Conservation (phyloP, 2,329 filamentous ascomycete species). For the Fusarium sp. region DNA sequence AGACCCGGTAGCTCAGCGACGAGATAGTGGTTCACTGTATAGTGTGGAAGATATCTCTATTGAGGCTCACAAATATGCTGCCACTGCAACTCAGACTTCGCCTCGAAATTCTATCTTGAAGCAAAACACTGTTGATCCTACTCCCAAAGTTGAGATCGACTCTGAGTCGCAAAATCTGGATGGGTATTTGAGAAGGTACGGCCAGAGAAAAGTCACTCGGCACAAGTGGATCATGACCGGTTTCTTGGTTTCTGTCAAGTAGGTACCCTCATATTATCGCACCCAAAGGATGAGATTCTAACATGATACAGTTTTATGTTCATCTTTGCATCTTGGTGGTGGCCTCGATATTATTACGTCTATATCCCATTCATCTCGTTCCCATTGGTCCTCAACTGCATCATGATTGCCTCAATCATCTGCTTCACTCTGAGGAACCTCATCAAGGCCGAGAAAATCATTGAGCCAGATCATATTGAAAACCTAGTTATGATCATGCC, state of each 20-base stretch:
- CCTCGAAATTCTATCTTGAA: conserved; percentile 3
- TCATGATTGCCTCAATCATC: conserved; percentile 42
- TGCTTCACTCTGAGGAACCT: conserved; percentile 31
- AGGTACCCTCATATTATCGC: not conserved
- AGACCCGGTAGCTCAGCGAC: conserved; percentile 2
- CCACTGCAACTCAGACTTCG: conserved; percentile 17
- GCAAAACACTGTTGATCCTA: not conserved
- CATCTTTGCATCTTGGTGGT: conserved; percentile 44
- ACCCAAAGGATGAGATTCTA: not conserved
- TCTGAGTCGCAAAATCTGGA: conserved; percentile 29
- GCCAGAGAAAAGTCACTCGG: conserved; percentile 21
- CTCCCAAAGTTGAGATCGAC: conserved; percentile 16
- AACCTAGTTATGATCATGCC: conserved; percentile 53
- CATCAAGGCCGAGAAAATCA: conserved; percentile 23
- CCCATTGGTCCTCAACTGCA: conserved; percentile 41
- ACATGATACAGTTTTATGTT: conserved; percentile 33
- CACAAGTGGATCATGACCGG: conserved; percentile 32
- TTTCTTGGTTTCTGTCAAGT: conserved; percentile 29
- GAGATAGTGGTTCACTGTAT: conserved; percentile 10
- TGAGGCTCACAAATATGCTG: not conserved
- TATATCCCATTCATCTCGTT: conserved; percentile 44
- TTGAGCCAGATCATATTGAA: conserved; percentile 44
- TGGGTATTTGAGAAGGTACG: conserved; percentile 19
- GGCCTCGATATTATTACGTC: conserved; percentile 40
- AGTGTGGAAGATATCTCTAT: conserved; percentile 1